These are phyloP conservation scores for Podaxis pistillaris DNA, from an alignment of 768 basidiomycete species.

Conservation along the genomic window DNA sequence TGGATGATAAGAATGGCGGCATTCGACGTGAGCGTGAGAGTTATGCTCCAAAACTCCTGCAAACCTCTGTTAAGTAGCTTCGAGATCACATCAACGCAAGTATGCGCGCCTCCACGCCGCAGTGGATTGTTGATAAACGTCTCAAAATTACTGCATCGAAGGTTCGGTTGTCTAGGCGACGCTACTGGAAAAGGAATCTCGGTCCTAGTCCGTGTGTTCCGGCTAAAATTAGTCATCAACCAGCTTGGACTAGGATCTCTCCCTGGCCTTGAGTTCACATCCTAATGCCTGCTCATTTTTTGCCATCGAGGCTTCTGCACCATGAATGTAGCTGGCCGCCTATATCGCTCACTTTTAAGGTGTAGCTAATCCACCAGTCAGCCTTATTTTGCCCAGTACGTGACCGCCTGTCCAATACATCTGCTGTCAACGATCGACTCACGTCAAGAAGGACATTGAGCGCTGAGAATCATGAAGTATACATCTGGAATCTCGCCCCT, in stretches of 20 bases:
- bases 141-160: background rate
- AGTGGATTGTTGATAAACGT: background rate
- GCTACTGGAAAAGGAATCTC: background rate
- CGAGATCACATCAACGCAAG: too few relatives aligned
- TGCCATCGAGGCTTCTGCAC: too few relatives aligned
- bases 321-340: too few relatives aligned
- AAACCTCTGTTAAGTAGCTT: too few relatives aligned
- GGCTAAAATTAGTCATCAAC: conserved; percentile 10
- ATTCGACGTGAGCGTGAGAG: too few relatives aligned
- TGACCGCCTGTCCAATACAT: background rate
- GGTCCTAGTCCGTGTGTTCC: background rate
- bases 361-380: background rate
- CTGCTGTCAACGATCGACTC: background rate
- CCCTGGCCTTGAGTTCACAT: too few relatives aligned
- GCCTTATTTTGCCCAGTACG: background rate
- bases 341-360: background rate
- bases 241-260: background rate
- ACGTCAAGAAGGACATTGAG: background rate
- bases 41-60: too few relatives aligned
- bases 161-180: background rate
- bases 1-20: too few relatives aligned
- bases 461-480: background rate
- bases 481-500: background rate
- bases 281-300: background rate
- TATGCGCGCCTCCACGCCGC: background rate